phyloP scores from a whole-genome alignment of 345 rosid species.

The Adansonia digitata region DNA sequence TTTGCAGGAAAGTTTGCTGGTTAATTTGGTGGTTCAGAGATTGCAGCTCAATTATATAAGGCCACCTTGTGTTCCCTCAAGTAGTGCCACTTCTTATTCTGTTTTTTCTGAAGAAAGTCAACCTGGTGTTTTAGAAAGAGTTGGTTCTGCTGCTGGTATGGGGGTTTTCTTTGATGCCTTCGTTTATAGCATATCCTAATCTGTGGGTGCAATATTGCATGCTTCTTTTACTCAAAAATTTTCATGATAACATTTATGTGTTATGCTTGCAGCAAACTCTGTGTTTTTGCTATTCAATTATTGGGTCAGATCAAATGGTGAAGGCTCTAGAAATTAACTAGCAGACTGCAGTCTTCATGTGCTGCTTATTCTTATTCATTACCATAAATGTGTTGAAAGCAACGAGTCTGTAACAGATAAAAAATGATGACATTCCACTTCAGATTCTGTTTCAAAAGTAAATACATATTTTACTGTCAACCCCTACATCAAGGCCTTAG shows the following conservation, averaged over 20 bases:
- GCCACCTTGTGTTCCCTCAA: constrained; percentile 43
- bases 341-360: constrained; percentile 80
- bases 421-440: constrained; percentile 54
- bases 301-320: constrained; percentile 63
- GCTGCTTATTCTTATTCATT: constrained; percentile 81
- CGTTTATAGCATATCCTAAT: background rate
- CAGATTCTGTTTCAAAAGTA: constrained; percentile 56
- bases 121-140: constrained; percentile 85
- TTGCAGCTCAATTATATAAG: constrained; percentile 67
- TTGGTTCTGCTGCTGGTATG: constrained; percentile 88
- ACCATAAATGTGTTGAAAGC: constrained; percentile 53
- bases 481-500: constrained; percentile 79
- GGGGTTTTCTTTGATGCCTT: constrained; percentile 8
- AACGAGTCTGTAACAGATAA: constrained; percentile 53
- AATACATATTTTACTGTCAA: constrained; percentile 52
- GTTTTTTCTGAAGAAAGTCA: constrained; percentile 46
- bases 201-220: background rate
- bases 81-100: constrained; percentile 41
- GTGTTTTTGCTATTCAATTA: constrained; percentile 82
- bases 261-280: constrained; percentile 65
- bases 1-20: constrained; percentile 67
- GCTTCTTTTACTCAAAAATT: constrained; percentile 2
- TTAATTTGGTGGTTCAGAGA: constrained; percentile 53
- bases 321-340: constrained; percentile 54
- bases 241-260: constrained; percentile 16